Evolutionary conservation across 306 rosid genomes (phyloP).

Genomic region (Rosa chinensis): DNA sequence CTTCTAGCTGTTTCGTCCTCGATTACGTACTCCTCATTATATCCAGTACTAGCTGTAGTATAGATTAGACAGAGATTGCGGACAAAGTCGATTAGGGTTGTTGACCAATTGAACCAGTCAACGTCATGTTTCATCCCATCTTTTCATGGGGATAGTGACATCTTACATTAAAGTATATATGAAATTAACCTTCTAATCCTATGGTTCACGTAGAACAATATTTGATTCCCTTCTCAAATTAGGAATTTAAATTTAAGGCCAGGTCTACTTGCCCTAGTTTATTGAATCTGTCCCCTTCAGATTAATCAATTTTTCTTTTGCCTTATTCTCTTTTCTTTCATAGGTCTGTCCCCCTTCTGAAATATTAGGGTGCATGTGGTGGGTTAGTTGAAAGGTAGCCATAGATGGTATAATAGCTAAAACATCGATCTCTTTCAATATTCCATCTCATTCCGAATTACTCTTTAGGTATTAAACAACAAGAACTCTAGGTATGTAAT

Average conservation of each 20-base stretch:
- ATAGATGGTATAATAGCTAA: background rate
- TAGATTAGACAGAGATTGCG: background rate
- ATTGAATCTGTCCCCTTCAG: background rate
- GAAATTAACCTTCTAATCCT: background rate
- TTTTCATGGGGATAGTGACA: conserved; percentile 1
- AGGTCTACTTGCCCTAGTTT: background rate
- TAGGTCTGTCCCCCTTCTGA: background rate
- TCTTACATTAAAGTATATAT: no score
- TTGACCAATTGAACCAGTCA: conserved; percentile 12
- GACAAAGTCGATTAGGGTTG: background rate
- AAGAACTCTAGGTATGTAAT: background rate
- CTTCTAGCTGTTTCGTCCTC: background rate
- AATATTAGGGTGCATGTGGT: background rate
- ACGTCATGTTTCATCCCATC: background rate
- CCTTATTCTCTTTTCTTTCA: background rate
- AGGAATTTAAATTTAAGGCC: background rate
- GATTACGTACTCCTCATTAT: background rate
- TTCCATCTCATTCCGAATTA: background rate
- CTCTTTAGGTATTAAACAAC: background rate
- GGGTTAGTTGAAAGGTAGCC: conserved; percentile 4
- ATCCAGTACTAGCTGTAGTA: background rate
- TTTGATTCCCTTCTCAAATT: background rate
- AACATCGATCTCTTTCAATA: background rate
- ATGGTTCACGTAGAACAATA: background rate
- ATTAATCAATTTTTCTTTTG: background rate